A percentile compares a stretch with the other conserved stretches of the same genome.
phyloP scores from a whole-genome alignment of 306 rosid species.

The Senna siamea region DNA sequence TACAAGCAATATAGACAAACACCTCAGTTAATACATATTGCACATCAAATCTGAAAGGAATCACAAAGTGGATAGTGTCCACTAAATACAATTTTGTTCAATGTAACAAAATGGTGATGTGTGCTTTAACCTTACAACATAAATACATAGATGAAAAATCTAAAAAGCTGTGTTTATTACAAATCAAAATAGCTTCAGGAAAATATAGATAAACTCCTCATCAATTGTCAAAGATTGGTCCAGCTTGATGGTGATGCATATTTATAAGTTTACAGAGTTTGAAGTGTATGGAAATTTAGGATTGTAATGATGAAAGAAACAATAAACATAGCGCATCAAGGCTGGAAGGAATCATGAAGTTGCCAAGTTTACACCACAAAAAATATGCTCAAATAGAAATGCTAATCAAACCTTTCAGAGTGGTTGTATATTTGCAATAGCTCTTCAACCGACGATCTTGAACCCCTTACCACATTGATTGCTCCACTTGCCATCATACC shows the following conservation, averaged over 20 bases:
- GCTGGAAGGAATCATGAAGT: constrained; percentile 10
- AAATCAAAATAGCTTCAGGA: not conserved
- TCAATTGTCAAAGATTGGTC: constrained; percentile 32
- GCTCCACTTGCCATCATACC: constrained; percentile 96
- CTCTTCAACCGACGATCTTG: constrained; percentile 88
- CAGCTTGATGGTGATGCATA: constrained; percentile 3
- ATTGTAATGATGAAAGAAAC: constrained; percentile 29
- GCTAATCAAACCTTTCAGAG: constrained; percentile 74
- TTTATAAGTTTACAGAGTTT: not conserved
- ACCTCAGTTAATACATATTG: not conserved
- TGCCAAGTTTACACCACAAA: constrained; percentile 9
- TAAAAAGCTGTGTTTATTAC: not conserved
- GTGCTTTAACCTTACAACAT: constrained; percentile 17
- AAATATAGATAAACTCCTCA: not conserved
- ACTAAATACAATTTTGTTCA: constrained; percentile 9
- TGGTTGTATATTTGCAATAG: constrained; percentile 79
- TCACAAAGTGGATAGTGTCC: not conserved
- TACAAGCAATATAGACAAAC: not conserved
- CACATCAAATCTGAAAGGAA: constrained; percentile 20
- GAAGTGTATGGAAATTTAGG: not conserved
- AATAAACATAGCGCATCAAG: constrained; percentile 20
- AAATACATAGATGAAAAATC: not conserved
- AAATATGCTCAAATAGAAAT: constrained; percentile 14
- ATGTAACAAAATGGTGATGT: not conserved
- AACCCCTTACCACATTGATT: constrained; percentile 93